Evolutionary conservation across 2,329 filamentous ascomycete genomes (phyloP), one percentile per base, ranked within the genome.

Genomic region (Fusarium azukiicola): DNA sequence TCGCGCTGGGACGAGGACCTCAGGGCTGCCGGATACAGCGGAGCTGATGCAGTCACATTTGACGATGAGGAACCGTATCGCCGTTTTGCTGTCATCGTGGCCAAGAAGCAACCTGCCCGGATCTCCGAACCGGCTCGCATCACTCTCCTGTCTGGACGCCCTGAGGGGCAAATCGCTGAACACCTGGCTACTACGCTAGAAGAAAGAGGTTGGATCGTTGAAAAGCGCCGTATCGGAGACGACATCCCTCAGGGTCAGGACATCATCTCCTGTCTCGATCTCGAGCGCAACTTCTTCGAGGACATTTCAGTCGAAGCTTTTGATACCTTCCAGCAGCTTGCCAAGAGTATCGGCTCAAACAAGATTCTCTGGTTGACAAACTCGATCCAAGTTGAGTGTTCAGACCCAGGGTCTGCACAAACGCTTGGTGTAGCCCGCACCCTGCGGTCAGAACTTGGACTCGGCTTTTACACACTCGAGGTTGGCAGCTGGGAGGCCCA

Each of bases 21-120:
- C 5, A 74, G 69, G 32, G 42, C 21, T 1, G 7, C 68, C 2
- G 72, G 74, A 1, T 75, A 63, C 32, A 71, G 71, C 9, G 74
- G 74, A 2, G 71, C 73, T 17, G 72, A 74, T 19, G 61, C 49
- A 2, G 72, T 61, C 38, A 58, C 47, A 10, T 75, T 40, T 6
- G 74, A 75, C 3, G 72, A 74, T 11, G 52, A 75, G 5, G 72
- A 75, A 27, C 72, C 74, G 3, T 74, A 74, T 54, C 67, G 72
- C 3, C 61, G 49, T 38, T 74, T 49, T 12, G 23, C 74, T 27
- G 72, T 71, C 4, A 68, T 75, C 7, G 61, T 75, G 16, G 67
- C 74, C 14, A 68, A 21, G 36, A 75, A 74, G 19, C 32, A 75
- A 27, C 44, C 61, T 8, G 13, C 11, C 16, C 3, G 10, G 4